Conservation (phyloP, 495 filamentous ascomycete genomes). For the Tetracladium marchalianum region DNA sequence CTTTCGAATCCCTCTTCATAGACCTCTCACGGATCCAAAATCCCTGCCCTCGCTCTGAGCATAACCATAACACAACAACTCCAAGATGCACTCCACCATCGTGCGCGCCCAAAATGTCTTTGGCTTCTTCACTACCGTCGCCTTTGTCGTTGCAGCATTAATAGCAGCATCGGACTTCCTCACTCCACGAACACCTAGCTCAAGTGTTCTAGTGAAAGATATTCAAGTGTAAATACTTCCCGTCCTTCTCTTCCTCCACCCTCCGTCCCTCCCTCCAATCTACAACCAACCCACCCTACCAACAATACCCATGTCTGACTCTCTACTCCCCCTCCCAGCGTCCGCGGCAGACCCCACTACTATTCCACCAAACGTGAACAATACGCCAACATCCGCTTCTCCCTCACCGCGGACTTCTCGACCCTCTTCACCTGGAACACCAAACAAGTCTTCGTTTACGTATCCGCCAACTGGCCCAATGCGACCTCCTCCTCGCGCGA, state of each 20-base stretch:
- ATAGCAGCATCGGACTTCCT: constrained; percentile 71
- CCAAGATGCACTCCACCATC: constrained; percentile 72
- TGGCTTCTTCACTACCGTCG: constrained; percentile 94
- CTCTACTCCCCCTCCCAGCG: constrained; percentile 32
- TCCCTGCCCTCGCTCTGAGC: no score
- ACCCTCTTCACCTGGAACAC: constrained; percentile 99
- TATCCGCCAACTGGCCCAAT: constrained; percentile 77
- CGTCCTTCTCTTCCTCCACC: not conserved
- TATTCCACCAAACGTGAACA: constrained; percentile 87
- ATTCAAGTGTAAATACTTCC: constrained; percentile 61
- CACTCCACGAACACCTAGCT: constrained; percentile 55
- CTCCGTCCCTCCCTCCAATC: not conserved
- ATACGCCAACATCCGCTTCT: constrained; percentile 88
- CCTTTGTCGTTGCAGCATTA: constrained; percentile 66
- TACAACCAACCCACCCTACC: not conserved
- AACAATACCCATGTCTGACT: not conserved
- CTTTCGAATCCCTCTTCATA: no score
- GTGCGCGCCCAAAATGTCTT: constrained; percentile 86
- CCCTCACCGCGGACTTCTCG: constrained; percentile 75
- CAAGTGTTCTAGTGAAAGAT: constrained; percentile 58
- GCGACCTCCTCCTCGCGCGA: constrained; percentile 20
- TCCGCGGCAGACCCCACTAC: constrained; percentile 86
- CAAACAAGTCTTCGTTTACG: constrained; percentile 96
- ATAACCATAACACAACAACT: no score
- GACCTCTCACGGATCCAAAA: no score